A percentile compares a stretch with the other conserved stretches of the same genome.
phyloP scores from a whole-genome alignment of 1,284 basidiomycete species.

The Hortiboletus rubellus region DNA sequence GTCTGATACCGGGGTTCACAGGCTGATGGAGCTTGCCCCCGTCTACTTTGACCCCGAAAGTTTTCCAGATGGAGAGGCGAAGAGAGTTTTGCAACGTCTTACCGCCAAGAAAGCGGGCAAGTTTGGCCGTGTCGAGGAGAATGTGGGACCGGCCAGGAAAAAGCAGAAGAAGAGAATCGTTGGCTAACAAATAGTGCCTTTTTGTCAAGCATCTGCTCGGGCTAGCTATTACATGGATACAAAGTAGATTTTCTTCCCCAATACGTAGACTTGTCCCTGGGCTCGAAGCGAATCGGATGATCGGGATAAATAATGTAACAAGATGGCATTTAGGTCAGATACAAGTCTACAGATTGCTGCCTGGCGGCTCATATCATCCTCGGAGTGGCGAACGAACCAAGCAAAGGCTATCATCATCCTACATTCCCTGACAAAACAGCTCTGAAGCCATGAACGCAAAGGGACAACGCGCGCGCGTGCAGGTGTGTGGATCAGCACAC shows the following conservation, averaged over 20 bases:
- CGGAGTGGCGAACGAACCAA: neutral
- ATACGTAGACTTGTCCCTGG: neutral
- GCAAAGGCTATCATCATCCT: neutral
- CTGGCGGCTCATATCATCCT: neutral
- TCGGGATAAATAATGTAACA: neutral
- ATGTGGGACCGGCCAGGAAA: conserved; percentile 27
- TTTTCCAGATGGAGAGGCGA: conserved; percentile 76
- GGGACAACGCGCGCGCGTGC: no score
- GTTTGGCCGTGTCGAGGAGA: conserved; percentile 27
- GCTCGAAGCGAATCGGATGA: neutral
- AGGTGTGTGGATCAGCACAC: no score
- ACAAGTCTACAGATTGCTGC: neutral
- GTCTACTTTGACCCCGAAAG: conserved; percentile 75
- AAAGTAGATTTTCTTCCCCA: neutral
- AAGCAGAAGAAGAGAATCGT: conserved; percentile 22
- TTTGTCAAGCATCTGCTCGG: neutral
- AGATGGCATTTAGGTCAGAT: neutral
- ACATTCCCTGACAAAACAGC: no score
- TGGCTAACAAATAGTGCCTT: neutral
- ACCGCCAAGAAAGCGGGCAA: conserved; percentile 43
- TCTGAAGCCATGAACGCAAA: no score
- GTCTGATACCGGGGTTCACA: conserved; percentile 29
- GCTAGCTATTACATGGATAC: neutral
- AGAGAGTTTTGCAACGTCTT: conserved; percentile 60
- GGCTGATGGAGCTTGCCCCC: conserved; percentile 82